These are phyloP conservation scores for Toxoplasma gondii DNA, from an alignment of 169 alveolate species.

Conservation along the genomic window DNA sequence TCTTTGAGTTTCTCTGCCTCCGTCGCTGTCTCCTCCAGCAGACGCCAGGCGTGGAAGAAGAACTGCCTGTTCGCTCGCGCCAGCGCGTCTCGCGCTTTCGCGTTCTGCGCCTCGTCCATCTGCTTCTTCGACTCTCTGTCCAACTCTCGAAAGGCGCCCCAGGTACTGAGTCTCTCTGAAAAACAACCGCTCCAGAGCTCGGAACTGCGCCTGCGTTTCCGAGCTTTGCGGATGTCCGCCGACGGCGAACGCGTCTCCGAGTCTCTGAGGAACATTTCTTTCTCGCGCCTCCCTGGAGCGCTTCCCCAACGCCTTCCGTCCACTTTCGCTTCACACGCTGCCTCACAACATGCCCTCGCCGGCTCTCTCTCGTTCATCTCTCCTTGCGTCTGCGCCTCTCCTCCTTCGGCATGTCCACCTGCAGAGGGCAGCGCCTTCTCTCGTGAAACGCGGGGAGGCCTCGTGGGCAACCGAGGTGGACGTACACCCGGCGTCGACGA, in stretches of 20 bases:
- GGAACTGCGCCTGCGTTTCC: neutral
- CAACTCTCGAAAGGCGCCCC: neutral
- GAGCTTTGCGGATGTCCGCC: neutral
- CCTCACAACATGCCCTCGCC: neutral
- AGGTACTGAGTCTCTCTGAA: constrained; percentile 6
- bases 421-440: neutral
- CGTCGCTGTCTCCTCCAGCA: neutral
- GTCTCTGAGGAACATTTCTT: neutral
- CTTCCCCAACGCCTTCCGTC: neutral
- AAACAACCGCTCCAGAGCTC: neutral
- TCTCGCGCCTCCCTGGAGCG: neutral
- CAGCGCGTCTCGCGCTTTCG: neutral
- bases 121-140: neutral
- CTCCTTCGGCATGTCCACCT: neutral
- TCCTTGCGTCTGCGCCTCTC: neutral
- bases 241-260: neutral
- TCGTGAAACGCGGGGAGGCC: neutral
- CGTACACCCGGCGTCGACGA: neutral
- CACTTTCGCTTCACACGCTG: neutral
- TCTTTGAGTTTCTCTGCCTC: neutral
- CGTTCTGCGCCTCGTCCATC: neutral
- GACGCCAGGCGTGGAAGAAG: neutral
- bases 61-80: neutral
- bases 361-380: neutral
- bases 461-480: neutral